Percentiles rank a stretch among this genome's conserved stretches.
These are phyloP conservation scores for Collariella sp. DNA, from an alignment of 495 filamentous ascomycete genomes.

Conservation along the genomic window DNA sequence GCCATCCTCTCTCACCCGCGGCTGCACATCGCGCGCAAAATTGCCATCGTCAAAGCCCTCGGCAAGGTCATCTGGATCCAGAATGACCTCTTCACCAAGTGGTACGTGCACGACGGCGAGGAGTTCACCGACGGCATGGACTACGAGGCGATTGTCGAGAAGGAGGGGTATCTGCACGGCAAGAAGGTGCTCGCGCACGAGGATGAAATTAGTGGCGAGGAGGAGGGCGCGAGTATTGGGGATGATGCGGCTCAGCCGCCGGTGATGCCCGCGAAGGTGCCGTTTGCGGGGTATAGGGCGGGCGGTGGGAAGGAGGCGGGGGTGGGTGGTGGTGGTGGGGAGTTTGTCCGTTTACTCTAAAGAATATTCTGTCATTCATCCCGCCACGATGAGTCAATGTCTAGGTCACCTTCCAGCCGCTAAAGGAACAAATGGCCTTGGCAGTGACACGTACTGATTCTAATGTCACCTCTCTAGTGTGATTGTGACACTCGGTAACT, in stretches of 20 bases:
- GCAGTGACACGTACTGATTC: no score
- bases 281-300: constrained; percentile 16
- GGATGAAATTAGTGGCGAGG: constrained; percentile 10
- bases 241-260: not conserved
- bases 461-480: no score
- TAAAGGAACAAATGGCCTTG: no score
- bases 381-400: no score
- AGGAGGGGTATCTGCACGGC: constrained; percentile 50
- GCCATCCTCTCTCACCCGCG: constrained; percentile 63
- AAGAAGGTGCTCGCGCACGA: constrained; percentile 34
- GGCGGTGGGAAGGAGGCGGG: not conserved
- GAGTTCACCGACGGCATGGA: constrained; percentile 56
- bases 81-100: constrained; percentile 71
- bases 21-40: constrained; percentile 53
- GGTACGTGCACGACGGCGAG: constrained; percentile 63
- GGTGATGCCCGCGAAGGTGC: not conserved
- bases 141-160: constrained; percentile 45
- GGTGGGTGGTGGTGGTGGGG: not conserved
- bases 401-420: no score
- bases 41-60: constrained; percentile 56
- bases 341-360: no score
- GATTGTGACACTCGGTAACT: no score
- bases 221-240: constrained; percentile 7
- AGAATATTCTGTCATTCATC: no score
- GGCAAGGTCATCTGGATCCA: constrained; percentile 61